phyloP scores from a whole-genome alignment of 306 rosid genomes.

The Acacia acuminata region DNA sequence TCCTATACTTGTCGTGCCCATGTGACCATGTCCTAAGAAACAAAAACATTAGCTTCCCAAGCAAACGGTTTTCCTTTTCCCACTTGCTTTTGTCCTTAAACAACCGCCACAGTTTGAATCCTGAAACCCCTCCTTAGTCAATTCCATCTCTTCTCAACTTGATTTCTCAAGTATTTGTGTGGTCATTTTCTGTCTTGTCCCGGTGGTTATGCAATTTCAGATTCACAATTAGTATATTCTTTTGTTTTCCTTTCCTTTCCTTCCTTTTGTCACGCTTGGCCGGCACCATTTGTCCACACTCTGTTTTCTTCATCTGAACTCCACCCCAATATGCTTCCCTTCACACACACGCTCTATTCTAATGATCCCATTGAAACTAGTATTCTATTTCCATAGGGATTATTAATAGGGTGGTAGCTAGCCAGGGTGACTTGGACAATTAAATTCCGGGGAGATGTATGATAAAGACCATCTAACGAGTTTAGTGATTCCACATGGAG shows the following conservation, averaged over 20 bases:
- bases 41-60: not conserved
- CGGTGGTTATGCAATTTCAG: slow-evolving; percentile 14
- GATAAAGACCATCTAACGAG: not conserved
- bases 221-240: not conserved
- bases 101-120: slow-evolving; percentile 39
- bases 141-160: slow-evolving; percentile 20
- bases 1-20: not conserved
- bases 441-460: not conserved
- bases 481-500: too few species aligned
- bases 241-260: not conserved
- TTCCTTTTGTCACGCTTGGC: slow-evolving; percentile 16
- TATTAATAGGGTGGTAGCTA: not conserved
- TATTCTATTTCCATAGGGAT: not conserved
- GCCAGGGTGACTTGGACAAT: not conserved
- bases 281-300: slow-evolving; percentile 32
- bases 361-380: not conserved
- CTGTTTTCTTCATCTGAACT: slow-evolving; percentile 29
- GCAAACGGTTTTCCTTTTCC: not conserved
- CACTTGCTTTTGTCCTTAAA: slow-evolving; percentile 37
- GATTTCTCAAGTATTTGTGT: slow-evolving; percentile 28
- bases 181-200: slow-evolving; percentile 49
- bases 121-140: not conserved
- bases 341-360: not conserved
- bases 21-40: not conserved
- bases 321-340: slow-evolving; percentile 15